phyloP scores from a whole-genome alignment of 1,139 yeast species.

The Lodderomyces elongisporus region DNA sequence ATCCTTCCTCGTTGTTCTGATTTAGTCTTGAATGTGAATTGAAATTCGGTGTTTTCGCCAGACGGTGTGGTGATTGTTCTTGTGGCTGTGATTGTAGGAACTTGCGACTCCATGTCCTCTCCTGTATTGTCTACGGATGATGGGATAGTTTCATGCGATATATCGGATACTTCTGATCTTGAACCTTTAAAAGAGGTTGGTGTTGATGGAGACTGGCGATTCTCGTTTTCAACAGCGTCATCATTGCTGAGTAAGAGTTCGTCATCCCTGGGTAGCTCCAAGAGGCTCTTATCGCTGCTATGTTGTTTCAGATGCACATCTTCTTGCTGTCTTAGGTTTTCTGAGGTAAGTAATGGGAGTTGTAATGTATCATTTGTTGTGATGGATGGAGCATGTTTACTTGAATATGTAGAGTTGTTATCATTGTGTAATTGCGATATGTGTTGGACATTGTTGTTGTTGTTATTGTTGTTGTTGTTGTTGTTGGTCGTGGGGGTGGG shows the following conservation, averaged over 20 bases:
- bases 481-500: background rate
- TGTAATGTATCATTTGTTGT: slow-evolving; percentile 4
- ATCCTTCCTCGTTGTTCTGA: background rate
- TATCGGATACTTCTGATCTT: slow-evolving; percentile 13
- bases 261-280: background rate
- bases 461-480: background rate
- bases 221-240: background rate
- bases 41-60: slow-evolving; percentile 4
- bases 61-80: slow-evolving; percentile 4
- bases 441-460: background rate
- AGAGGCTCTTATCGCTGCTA: background rate
- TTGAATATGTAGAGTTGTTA: background rate
- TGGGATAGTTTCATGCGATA: slow-evolving; percentile 33
- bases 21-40: background rate
- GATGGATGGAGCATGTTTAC: background rate
- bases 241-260: background rate
- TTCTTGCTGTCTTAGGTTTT: slow-evolving; percentile 8
- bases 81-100: slow-evolving; percentile 1
- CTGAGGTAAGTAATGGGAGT: slow-evolving; percentile 8
- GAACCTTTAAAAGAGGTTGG: slow-evolving; percentile 28
- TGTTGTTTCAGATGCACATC: slow-evolving; percentile 1
- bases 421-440: background rate
- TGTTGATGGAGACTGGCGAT: slow-evolving; percentile 20
- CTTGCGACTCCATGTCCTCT: background rate
- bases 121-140: slow-evolving; percentile 22